Conservation (phyloP, 108 stramenopile species). For the Skeletonema menzelii region DNA sequence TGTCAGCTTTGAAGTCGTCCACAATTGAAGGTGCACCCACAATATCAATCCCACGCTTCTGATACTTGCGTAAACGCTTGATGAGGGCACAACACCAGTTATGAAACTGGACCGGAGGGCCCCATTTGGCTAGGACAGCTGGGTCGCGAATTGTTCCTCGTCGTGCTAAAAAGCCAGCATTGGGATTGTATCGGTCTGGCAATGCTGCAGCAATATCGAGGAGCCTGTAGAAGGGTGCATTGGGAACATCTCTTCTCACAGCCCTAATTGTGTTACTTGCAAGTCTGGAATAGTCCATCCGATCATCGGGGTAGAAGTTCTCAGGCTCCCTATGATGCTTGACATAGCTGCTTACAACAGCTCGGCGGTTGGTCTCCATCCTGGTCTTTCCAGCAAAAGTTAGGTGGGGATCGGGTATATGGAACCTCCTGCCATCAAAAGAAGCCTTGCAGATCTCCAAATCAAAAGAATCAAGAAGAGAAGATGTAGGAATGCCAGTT, state of each 20-base stretch:
- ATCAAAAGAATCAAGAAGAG: conserved; percentile 10
- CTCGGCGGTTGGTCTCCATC: conserved; percentile 24
- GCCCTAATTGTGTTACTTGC: neutral
- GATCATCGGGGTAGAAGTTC: neutral
- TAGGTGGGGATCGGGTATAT: conserved; percentile 32
- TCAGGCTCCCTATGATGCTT: conserved; percentile 6
- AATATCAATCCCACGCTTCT: conserved; percentile 23
- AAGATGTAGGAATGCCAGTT: neutral
- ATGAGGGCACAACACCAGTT: conserved; percentile 21
- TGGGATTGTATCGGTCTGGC: conserved; percentile 3
- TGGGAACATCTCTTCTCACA: conserved; percentile 13
- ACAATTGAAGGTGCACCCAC: conserved; percentile 17
- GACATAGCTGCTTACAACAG: conserved; percentile 13
- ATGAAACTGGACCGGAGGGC: conserved; percentile 6
- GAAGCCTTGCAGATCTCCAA: conserved; percentile 23
- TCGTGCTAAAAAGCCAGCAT: neutral
- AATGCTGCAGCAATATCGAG: conserved; percentile 4
- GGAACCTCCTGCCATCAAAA: conserved; percentile 26
- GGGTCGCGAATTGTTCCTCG: neutral
- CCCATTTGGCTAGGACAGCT: neutral
- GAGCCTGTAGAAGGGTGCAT: conserved; percentile 14
- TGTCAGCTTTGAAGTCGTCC: neutral
- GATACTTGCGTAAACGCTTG: conserved; percentile 15
- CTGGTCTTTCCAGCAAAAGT: conserved; percentile 16
- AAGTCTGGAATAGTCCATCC: neutral